phyloP scores from a whole-genome alignment of 129 eudicot genomes.

The Centaurea solstitialis region DNA sequence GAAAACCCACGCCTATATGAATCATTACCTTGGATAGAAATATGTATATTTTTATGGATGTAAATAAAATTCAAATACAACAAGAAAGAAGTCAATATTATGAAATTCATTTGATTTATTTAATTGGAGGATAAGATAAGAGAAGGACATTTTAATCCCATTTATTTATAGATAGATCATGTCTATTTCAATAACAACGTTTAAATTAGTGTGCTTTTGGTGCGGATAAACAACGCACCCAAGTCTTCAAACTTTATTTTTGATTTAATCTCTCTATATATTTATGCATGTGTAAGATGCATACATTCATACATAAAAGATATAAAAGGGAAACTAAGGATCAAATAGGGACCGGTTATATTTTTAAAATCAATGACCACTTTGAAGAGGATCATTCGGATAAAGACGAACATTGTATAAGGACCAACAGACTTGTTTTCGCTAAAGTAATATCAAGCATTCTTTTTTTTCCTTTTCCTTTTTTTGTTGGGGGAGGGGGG shows the following conservation, averaged over 20 bases:
- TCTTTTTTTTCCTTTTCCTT: no score
- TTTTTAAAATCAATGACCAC: not conserved
- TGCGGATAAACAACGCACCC: slow-evolving; percentile 17
- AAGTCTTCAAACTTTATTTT: not conserved
- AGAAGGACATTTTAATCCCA: not conserved
- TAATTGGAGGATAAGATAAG: not conserved
- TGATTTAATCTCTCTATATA: slow-evolving; percentile 15
- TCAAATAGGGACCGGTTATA: not conserved
- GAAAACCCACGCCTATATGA: slow-evolving; percentile 17
- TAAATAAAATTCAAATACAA: not conserved
- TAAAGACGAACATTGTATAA: not conserved
- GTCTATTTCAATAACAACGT: not conserved
- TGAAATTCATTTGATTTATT: not conserved
- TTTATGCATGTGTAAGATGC: slow-evolving; percentile 8
- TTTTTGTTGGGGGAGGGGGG: no score
- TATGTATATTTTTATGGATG: not conserved
- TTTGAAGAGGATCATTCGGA: no score
- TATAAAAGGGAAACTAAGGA: not conserved
- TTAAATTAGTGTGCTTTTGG: slow-evolving; percentile 1
- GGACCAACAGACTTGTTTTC: not conserved
- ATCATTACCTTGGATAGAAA: not conserved
- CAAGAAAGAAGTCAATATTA: not conserved
- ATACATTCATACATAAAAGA: not conserved
- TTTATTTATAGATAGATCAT: not conserved
- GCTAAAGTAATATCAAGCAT: not conserved